Evolutionary conservation across 345 rosid species (phyloP).

Genomic region (Capsella bursapastoris): DNA sequence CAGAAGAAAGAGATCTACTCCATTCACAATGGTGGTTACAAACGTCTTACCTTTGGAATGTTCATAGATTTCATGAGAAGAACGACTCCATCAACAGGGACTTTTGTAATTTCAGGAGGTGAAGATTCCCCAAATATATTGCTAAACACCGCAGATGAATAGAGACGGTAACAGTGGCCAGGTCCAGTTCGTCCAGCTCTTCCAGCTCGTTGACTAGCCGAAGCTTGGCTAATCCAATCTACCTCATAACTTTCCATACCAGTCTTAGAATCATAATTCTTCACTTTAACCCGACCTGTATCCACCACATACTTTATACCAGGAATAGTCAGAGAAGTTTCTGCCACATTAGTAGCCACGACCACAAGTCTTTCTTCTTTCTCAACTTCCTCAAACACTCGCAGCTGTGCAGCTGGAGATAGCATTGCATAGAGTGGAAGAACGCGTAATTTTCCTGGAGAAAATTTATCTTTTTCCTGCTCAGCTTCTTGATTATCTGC

Average conservation of each 20-base stretch:
- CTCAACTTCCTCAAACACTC: constrained; percentile 72
- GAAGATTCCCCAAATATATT: constrained; percentile 78
- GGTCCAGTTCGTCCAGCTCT: constrained; percentile 98
- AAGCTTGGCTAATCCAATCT: constrained; percentile 93
- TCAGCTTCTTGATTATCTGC: constrained; percentile 39
- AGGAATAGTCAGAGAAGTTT: constrained; percentile 93
- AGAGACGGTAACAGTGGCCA: constrained; percentile 92
- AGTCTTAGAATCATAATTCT: constrained; percentile 68
- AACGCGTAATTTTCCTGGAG: constrained; percentile 52
- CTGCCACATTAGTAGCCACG: constrained; percentile 95
- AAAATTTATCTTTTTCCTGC: constrained; percentile 37
- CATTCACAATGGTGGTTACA: constrained; percentile 13
- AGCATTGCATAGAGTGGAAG: constrained; percentile 94
- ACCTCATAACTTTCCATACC: constrained; percentile 80
- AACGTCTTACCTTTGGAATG: constrained; percentile 65
- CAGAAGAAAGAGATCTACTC: neutral
- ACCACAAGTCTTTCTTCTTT: constrained; percentile 88
- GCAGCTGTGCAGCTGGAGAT: constrained; percentile 84
- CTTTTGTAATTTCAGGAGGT: constrained; percentile 77
- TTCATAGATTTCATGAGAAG: constrained; percentile 90
- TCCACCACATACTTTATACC: constrained; percentile 96
- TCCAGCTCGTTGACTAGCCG: constrained; percentile 95
- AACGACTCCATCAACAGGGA: constrained; percentile 83
- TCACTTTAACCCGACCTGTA: constrained; percentile 89
- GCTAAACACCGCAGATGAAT: constrained; percentile 77